Percentiles rank a stretch among this genome's conserved stretches.
phyloP scores from a whole-genome alignment of 192 early-diverging fungal species.

The Coemansia javaensis region DNA sequence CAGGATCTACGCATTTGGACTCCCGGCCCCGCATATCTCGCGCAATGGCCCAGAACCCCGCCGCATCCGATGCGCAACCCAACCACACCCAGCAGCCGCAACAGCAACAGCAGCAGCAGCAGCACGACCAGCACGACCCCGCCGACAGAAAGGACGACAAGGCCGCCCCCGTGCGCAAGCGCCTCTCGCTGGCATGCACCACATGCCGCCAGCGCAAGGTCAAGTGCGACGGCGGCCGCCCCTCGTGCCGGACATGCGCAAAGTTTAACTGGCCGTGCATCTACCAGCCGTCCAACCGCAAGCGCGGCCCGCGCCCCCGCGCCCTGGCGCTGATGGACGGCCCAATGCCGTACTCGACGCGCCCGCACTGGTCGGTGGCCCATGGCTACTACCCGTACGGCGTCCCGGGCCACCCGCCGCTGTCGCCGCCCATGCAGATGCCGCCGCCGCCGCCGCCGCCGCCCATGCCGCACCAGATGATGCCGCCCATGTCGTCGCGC shows the following conservation, averaged over 20 bases:
- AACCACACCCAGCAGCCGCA: no score
- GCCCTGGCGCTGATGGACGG: slow-evolving; percentile 49
- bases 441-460: slow-evolving; percentile 19
- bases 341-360: slow-evolving; percentile 28
- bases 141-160: slow-evolving; percentile 41
- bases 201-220: slow-evolving; percentile 57
- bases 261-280: slow-evolving; percentile 65
- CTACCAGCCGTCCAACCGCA: slow-evolving; percentile 81
- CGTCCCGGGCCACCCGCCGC: slow-evolving; percentile 23
- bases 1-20: slow-evolving; percentile 1
- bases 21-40: slow-evolving; percentile 2
- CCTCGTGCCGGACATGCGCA: slow-evolving; percentile 74
- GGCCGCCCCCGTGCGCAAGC: slow-evolving; percentile 44
- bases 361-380: slow-evolving; percentile 27
- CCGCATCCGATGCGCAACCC: slow-evolving; percentile 5
- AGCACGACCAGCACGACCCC: slow-evolving; percentile 2
- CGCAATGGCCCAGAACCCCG: slow-evolving; percentile 13
- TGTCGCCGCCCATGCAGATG: slow-evolving; percentile 27
- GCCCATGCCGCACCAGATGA: slow-evolving; percentile 11
- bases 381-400: slow-evolving; percentile 37
- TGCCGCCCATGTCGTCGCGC: slow-evolving; percentile 6
- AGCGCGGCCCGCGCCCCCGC: slow-evolving; percentile 72
- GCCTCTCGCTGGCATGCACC: slow-evolving; percentile 50
- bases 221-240: slow-evolving; percentile 79
- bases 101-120: not conserved